Conservation (phyloP, 495 filamentous ascomycete species). For the Friedmanniomyces simplex region DNA sequence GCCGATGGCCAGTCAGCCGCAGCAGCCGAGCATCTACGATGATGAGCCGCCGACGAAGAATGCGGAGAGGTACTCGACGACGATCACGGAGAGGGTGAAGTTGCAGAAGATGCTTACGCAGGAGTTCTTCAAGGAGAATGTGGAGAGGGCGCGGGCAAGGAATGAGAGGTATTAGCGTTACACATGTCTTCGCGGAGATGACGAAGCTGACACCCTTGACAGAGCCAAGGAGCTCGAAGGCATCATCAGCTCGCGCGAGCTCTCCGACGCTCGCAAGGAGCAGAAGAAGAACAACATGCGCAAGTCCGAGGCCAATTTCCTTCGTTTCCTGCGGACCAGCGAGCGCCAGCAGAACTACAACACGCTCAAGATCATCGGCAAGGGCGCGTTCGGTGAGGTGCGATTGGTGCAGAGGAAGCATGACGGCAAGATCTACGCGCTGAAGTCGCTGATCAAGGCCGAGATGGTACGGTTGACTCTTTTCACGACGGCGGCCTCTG, state of each 20-base stretch:
- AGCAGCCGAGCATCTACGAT: conserved; percentile 29
- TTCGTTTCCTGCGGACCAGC: conserved; percentile 88
- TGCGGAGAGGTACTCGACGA: conserved; percentile 32
- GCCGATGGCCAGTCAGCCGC: conserved; percentile 45
- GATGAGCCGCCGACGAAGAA: conserved; percentile 32
- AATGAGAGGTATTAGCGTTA: conserved; percentile 65
- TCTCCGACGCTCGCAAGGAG: conserved; percentile 64
- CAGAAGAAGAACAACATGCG: conserved; percentile 67
- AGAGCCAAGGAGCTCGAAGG: conserved; percentile 88
- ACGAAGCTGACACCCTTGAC: background rate
- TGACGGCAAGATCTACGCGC: conserved; percentile 94
- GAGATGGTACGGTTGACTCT: conserved; percentile 57
- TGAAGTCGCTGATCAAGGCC: conserved; percentile 95
- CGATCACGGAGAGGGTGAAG: conserved; percentile 33
- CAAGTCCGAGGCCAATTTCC: conserved; percentile 77
- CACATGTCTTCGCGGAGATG: background rate
- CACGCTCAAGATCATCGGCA: conserved; percentile 95
- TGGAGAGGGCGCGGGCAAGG: conserved; percentile 78
- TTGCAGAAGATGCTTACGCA: conserved; percentile 50
- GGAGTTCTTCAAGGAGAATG: conserved; percentile 92
- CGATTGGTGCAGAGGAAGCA: conserved; percentile 90
- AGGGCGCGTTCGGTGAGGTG: conserved; percentile 97
- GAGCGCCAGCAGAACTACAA: conserved; percentile 86
- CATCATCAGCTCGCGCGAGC: conserved; percentile 59
- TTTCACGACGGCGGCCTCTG: background rate